Evolutionary conservation across 805 yeast genomes (phyloP).

Genomic region (Wickerhamomyces pijperi): DNA sequence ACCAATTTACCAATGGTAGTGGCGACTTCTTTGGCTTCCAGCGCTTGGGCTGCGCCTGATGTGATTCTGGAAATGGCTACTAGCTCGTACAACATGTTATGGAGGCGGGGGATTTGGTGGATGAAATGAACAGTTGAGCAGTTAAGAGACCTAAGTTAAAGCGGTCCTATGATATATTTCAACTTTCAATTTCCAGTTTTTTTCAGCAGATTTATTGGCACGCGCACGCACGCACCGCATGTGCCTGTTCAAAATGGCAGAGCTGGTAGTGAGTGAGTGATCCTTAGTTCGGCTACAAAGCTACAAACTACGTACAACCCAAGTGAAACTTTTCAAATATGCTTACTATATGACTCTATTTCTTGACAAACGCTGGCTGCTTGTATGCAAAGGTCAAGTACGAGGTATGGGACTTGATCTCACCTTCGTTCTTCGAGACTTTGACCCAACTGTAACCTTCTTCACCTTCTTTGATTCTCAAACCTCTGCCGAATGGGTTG

Average conservation of each 20-base stretch:
- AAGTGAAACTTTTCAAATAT: too few species aligned
- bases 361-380: constrained; percentile 11
- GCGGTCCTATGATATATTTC: too few species aligned
- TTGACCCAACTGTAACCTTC: constrained; percentile 66
- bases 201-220: too few species aligned
- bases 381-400: constrained; percentile 81
- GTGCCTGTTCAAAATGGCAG: too few species aligned
- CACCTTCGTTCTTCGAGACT: constrained; percentile 76
- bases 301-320: too few species aligned
- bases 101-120: not conserved
- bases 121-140: too few species aligned
- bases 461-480: constrained; percentile 82
- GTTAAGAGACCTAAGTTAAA: too few species aligned
- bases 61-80: constrained; percentile 80
- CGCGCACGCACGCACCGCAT: too few species aligned
- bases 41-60: constrained; percentile 37
- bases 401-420: constrained; percentile 88
- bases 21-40: constrained; percentile 55
- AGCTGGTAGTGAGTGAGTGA: too few species aligned
- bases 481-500: constrained; percentile 91
- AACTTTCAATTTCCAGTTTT: too few species aligned
- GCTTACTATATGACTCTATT: not conserved
- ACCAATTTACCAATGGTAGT: constrained; percentile 73
- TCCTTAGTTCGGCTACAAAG: too few species aligned
- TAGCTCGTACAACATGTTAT: constrained; percentile 74